These are phyloP conservation scores for Trypanosoma mega DNA, from an alignment of 208 protist genomes.

Conservation along the genomic window DNA sequence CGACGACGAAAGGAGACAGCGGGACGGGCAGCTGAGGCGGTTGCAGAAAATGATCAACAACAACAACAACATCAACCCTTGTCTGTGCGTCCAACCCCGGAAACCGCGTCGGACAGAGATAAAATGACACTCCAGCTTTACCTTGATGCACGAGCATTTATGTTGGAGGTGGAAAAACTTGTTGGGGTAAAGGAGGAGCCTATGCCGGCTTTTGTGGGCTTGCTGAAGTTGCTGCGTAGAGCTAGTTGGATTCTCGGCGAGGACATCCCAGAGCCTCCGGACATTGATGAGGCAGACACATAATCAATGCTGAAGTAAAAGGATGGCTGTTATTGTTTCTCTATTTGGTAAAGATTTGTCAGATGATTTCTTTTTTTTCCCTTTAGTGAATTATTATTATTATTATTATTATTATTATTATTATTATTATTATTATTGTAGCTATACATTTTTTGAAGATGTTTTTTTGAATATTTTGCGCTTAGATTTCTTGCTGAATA, in stretches of 20 bases:
- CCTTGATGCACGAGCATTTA: conserved; percentile 65
- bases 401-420: neutral
- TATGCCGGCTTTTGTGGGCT: conserved; percentile 18
- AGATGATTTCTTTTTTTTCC: too few relatives aligned
- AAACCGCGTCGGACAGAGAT: conserved; percentile 78
- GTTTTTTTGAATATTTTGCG: neutral
- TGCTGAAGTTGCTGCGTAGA: conserved; percentile 51
- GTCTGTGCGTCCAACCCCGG: conserved; percentile 33
- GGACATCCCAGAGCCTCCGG: conserved; percentile 63
- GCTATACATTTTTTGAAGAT: neutral
- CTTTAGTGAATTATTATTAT: conserved; percentile 1
- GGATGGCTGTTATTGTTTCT: neutral
- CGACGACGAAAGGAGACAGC: conserved; percentile 58
- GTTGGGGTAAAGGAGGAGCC: conserved; percentile 13
- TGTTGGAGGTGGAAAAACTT: conserved; percentile 13
- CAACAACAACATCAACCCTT: neutral
- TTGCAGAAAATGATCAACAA: neutral
- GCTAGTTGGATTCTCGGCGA: conserved; percentile 80
- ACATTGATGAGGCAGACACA: conserved; percentile 41
- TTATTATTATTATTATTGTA: neutral
- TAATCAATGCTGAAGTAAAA: conserved; percentile 1
- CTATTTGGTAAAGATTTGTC: neutral
- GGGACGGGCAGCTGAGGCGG: neutral
- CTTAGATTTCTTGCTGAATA: neutral
- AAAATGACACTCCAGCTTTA: conserved; percentile 88